phyloP scores from a whole-genome alignment of 495 filamentous ascomycete genomes.

The Tuber microsphaerosporum region DNA sequence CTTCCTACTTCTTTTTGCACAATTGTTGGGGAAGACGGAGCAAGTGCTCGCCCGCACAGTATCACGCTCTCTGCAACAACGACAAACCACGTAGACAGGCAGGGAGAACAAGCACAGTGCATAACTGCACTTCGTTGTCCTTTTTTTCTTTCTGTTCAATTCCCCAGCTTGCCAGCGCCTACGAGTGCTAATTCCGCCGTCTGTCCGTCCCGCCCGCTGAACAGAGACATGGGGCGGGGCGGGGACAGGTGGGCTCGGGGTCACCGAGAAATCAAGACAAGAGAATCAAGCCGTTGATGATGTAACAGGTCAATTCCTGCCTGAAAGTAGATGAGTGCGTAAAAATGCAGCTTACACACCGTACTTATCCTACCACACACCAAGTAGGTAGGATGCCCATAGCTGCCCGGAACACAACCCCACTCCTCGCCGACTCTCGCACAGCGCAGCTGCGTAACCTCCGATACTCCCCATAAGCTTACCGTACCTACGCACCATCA shows the following conservation, averaged over 20 bases:
- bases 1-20: background rate
- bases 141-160: background rate
- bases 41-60: background rate
- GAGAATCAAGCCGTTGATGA: background rate
- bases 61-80: background rate
- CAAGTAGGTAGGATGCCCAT: background rate
- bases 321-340: background rate
- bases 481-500: background rate
- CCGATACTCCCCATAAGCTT: background rate
- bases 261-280: background rate
- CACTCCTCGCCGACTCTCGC: background rate
- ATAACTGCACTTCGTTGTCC: background rate
- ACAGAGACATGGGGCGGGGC: background rate
- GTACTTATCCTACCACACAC: too few species aligned
- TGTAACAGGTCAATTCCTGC: background rate
- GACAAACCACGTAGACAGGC: background rate
- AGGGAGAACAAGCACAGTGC: background rate
- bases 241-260: background rate
- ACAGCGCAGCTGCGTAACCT: background rate
- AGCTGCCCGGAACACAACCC: background rate
- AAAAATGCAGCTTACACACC: too few species aligned
- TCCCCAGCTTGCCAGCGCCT: background rate
- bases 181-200: background rate
- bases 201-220: constrained; percentile 1
- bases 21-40: constrained; percentile 4